A percentile compares a stretch with the other conserved stretches of the same genome.
Evolutionary conservation across 202 grass and related monocot species (phyloP).

Genomic region (Cymbopogon flexuosus): DNA sequence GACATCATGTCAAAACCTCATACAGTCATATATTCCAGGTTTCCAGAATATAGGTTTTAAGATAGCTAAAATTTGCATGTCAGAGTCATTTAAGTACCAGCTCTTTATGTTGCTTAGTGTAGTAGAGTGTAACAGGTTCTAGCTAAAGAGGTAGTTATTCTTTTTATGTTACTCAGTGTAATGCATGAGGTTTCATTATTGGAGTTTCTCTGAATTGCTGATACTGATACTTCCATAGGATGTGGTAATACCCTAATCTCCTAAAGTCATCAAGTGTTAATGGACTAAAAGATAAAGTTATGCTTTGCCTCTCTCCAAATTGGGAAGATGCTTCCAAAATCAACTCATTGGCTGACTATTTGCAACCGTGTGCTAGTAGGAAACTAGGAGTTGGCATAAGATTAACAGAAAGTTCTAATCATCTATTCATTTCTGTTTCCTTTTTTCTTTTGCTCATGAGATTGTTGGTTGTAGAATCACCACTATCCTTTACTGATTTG

Average conservation of each 20-base stretch:
- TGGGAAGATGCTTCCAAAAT: background rate
- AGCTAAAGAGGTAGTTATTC: background rate
- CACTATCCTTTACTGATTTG: background rate
- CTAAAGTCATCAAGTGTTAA: background rate
- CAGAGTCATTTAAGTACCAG: background rate
- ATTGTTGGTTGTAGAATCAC: constrained; percentile 6
- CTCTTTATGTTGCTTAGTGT: background rate
- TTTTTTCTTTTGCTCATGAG: background rate
- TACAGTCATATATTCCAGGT: background rate
- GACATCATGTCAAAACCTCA: background rate
- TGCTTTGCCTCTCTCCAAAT: background rate
- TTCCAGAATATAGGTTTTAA: constrained; percentile 17
- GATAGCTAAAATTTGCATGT: background rate
- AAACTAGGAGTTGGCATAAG: background rate
- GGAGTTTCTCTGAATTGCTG: background rate
- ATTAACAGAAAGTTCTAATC: background rate
- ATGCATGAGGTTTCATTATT: background rate
- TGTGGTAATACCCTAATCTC: background rate
- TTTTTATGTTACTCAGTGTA: background rate
- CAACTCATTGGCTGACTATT: background rate
- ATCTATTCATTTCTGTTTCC: background rate
- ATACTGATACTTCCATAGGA: background rate
- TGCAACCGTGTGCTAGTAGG: background rate
- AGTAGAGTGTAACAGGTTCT: background rate
- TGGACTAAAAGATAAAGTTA: background rate